Conservation (phyloP, 345 rosid genomes). For the Psidium guajava region DNA sequence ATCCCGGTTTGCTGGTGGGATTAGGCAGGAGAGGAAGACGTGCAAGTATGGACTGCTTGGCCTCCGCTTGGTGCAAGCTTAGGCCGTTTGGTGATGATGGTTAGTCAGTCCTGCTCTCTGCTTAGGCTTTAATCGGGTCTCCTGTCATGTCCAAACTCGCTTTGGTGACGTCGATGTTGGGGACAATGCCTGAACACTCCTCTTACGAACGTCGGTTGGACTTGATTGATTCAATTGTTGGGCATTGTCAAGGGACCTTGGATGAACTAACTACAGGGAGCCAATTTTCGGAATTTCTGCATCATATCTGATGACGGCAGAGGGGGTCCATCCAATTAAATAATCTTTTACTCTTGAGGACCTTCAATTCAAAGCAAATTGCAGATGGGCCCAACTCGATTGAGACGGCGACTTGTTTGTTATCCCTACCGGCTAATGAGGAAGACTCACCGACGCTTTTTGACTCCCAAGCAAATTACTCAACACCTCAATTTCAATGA, state of each 20-base stretch:
- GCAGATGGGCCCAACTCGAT: not conserved
- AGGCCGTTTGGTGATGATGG: not conserved
- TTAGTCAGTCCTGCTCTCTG: not conserved
- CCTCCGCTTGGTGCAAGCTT: not conserved
- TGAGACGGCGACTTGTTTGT: not conserved
- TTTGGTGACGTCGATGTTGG: not conserved
- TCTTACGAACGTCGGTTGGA: not conserved
- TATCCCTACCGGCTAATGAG: not conserved
- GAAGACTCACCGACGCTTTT: not conserved
- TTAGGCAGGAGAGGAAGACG: not conserved
- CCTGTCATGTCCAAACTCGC: not conserved
- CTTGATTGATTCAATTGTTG: not conserved
- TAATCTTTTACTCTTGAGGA: not conserved
- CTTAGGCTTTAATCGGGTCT: not conserved
- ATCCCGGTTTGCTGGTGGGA: not conserved
- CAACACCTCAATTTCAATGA: not conserved
- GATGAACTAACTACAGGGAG: not conserved
- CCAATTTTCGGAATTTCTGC: not conserved
- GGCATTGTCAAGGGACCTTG: not conserved
- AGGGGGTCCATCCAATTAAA: not conserved
- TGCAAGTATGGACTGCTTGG: not conserved
- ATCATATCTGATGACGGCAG: not conserved
- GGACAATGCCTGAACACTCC: not conserved
- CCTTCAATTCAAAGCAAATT: not conserved
- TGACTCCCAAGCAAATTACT: not conserved